Percentiles rank a stretch among this genome's conserved stretches.
These are phyloP conservation scores for Daldinia sp. DNA, from an alignment of 2,329 filamentous ascomycete genomes.

Conservation along the genomic window DNA sequence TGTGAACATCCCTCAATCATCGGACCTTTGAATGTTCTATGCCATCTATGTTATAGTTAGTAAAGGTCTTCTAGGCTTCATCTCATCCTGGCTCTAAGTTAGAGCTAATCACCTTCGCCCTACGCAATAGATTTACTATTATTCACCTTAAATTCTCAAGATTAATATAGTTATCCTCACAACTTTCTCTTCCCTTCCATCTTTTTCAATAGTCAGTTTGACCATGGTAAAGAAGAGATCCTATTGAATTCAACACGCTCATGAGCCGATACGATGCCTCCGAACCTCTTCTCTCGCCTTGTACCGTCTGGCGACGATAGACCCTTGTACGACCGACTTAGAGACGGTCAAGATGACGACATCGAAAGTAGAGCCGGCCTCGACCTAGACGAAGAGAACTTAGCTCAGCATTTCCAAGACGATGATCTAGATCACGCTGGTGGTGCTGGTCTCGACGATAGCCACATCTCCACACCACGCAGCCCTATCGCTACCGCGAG, in stretches of 20 bases:
- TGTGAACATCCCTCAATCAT: slow-evolving; percentile 19
- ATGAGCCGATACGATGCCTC: slow-evolving; percentile 55
- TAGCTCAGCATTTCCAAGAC: slow-evolving; percentile 64
- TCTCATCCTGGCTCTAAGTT: background rate
- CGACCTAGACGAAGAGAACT: slow-evolving; percentile 66
- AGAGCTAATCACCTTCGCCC: background rate
- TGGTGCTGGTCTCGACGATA: slow-evolving; percentile 60
- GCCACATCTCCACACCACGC: slow-evolving; percentile 57
- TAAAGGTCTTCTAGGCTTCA: background rate
- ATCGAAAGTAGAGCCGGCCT: slow-evolving; percentile 58
- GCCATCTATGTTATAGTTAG: slow-evolving; percentile 15
- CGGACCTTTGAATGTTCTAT: slow-evolving; percentile 10
- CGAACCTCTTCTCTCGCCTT: slow-evolving; percentile 62
- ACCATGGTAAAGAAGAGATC: slow-evolving; percentile 22
- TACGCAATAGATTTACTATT: background rate
- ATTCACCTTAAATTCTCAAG: background rate
- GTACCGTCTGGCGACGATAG: slow-evolving; percentile 53
- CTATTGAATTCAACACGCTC: slow-evolving; percentile 15
- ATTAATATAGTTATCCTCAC: background rate
- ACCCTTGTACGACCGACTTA: slow-evolving; percentile 65
- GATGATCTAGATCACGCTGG: slow-evolving; percentile 61
- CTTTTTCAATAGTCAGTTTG: background rate
- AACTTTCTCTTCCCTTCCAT: background rate
- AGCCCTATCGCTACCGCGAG: slow-evolving; percentile 49
- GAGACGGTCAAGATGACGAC: slow-evolving; percentile 58